phyloP scores from a whole-genome alignment of 2,329 filamentous ascomycete genomes.

The Pseudogymnoascus sp. region DNA sequence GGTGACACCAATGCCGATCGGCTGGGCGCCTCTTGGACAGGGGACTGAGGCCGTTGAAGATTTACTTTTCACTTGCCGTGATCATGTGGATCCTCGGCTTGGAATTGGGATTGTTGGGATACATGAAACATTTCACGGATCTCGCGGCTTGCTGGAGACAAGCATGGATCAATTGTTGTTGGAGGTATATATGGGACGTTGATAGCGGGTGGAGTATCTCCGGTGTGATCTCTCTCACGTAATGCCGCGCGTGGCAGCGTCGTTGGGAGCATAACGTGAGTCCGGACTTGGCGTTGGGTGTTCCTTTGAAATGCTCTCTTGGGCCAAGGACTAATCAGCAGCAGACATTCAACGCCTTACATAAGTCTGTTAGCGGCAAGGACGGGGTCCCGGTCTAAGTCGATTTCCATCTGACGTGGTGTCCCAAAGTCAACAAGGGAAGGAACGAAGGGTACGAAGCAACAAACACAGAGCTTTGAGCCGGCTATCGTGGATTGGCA shows the following conservation, averaged over 20 bases:
- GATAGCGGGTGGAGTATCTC: neutral
- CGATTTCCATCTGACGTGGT: neutral
- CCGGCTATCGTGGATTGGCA: neutral
- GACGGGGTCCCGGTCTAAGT: neutral
- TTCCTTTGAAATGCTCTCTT: neutral
- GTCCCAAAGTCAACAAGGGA: neutral
- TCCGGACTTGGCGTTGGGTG: neutral
- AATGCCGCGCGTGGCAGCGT: neutral
- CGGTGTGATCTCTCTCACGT: neutral
- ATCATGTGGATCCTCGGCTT: conserved; percentile 4
- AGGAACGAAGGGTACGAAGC: neutral
- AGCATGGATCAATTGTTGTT: neutral
- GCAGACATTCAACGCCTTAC: neutral
- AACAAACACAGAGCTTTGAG: neutral
- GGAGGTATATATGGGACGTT: neutral
- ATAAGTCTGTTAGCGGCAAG: neutral
- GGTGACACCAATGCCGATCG: neutral
- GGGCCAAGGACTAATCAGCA: neutral
- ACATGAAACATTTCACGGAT: neutral
- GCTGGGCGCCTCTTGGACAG: neutral
- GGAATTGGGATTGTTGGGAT: neutral
- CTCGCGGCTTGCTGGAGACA: neutral
- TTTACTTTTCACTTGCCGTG: neutral
- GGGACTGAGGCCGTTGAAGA: neutral
- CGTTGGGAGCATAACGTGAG: conserved; percentile 3